Base-by-base conservation (phyloP, 371 early-diverging fungal species). In the Mortierella sp. region DNA sequence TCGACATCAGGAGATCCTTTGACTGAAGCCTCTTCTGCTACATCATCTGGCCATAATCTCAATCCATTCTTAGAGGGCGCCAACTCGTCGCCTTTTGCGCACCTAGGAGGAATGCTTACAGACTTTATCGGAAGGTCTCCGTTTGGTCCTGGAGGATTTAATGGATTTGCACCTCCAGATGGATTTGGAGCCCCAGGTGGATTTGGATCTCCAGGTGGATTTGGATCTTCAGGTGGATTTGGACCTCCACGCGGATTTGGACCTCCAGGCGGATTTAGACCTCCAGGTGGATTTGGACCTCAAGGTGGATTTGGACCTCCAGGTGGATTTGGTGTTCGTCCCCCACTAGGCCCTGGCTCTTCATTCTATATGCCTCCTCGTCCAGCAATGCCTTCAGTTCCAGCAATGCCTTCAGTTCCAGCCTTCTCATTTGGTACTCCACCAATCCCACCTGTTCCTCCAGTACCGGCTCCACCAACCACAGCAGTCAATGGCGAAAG, bases 221-320 rank as follows among this genome's bases (percentile, higher is more conserved):
- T 64, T n/a, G 57, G 40, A 2, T 14, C 4, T 32, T 54, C 49
- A 49, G 49, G 49, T 3, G n/a, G 40, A n/a, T 32, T n/a, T 51
- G 39, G 37, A 32, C 62, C 16, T 45, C 45, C 59, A 45, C 35
- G 49, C n/a, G 59, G 58, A 14, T 60, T 60, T n/a, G 54, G 72
- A 20, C 20, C 30, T 6, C 54, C 24, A 22, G 43, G 28, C n/a
- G 55, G 45, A 55, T 62, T 66, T 62, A 64, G 68, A 22, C 51
- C 37, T 4, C 62, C 68, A 20, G 51, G 54, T 47, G 51, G 59
- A 32, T 67, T 67, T 32, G 64, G 58, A 30, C 49, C 28, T 24
- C 26, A n/a, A 24, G 20, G 12, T 45, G 55, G 43, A 16, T 40
- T 26, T 45, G 62, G 37, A 18, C 24, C 11, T 45, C 55, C 66